Percentiles rank a stretch among this genome's conserved stretches.
Conservation (phyloP, 768 basidiomycete genomes). For the Collybiopsis luxurians region DNA sequence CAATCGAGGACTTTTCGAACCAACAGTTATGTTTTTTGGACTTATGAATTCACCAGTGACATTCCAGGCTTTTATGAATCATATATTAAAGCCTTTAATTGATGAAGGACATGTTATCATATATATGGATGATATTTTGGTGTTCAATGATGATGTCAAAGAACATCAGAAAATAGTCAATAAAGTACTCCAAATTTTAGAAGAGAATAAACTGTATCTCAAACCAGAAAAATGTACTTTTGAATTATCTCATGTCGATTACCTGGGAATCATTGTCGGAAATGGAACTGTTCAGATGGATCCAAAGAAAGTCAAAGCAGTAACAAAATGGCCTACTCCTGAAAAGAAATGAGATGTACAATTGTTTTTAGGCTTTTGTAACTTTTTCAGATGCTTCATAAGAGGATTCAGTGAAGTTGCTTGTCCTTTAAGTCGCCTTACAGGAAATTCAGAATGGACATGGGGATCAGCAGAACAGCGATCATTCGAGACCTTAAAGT, state of each 20-base stretch:
- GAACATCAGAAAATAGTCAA: constrained; percentile 19
- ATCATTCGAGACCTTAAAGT: constrained; percentile 29
- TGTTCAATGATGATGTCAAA: constrained; percentile 13
- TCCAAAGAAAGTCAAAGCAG: constrained; percentile 32
- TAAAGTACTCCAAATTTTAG: constrained; percentile 15
- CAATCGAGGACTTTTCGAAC: constrained; percentile 35
- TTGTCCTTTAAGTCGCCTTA: constrained; percentile 24
- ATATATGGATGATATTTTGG: constrained; percentile 30
- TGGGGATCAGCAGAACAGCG: constrained; percentile 20
- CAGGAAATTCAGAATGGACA: constrained; percentile 23
- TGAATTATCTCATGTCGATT: too few relatives aligned
- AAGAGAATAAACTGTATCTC: constrained; percentile 16
- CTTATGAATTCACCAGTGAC: constrained; percentile 29
- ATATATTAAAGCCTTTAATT: too few relatives aligned
- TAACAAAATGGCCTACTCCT: constrained; percentile 41
- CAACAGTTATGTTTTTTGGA: constrained; percentile 41
- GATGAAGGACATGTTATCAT: constrained; percentile 24
- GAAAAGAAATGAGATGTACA: constrained; percentile 30
- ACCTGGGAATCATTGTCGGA: too few relatives aligned
- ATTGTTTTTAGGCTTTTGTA: constrained; percentile 41
- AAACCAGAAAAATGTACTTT: constrained; percentile 28
- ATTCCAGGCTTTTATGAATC: too few relatives aligned
- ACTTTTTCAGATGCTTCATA: constrained; percentile 36
- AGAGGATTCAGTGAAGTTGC: constrained; percentile 24
- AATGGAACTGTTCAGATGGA: constrained; percentile 27